Percentiles rank a stretch among this genome's conserved stretches.
Conservation (phyloP, 2,329 filamentous ascomycete species). For the Pezicula radicicola region DNA sequence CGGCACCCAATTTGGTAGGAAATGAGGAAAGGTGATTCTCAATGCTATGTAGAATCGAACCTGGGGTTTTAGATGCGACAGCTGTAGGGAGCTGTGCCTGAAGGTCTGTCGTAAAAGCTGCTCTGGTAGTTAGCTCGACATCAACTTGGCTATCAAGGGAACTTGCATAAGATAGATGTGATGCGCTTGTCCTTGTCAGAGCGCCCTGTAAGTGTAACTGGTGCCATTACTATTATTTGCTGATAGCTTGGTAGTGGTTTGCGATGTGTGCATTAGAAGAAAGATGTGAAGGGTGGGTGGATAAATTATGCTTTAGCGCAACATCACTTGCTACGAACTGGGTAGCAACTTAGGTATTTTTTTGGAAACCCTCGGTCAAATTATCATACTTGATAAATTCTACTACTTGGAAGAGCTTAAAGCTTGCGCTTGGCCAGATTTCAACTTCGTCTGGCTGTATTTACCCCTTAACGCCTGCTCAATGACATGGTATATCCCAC, state of each 20-base stretch:
- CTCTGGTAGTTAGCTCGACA: conserved; percentile 5
- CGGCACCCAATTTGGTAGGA: conserved; percentile 26
- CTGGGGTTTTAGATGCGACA: conserved; percentile 10
- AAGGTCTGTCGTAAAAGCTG: conserved; percentile 23
- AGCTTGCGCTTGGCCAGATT: too few species aligned
- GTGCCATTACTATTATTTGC: conserved; percentile 13
- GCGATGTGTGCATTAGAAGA: background rate
- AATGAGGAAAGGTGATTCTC: conserved; percentile 34
- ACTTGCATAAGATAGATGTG: conserved; percentile 29
- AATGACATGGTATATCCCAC: conserved; percentile 8
- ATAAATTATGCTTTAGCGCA: background rate
- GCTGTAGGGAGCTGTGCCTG: conserved; percentile 18
- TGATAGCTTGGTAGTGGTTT: too few species aligned
- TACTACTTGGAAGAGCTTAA: background rate
- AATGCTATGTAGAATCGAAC: conserved; percentile 36
- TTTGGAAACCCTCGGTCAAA: background rate
- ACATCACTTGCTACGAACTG: too few species aligned
- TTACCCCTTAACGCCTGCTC: conserved; percentile 1
- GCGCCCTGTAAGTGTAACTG: conserved; percentile 7
- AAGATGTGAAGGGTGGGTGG: background rate
- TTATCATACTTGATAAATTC: conserved; percentile 1
- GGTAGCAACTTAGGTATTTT: background rate
- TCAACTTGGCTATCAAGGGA: background rate
- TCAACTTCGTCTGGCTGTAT: too few species aligned
- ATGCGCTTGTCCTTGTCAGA: conserved; percentile 30